phyloP scores from a whole-genome alignment of 306 rosid genomes.

The Vigna mungo region DNA sequence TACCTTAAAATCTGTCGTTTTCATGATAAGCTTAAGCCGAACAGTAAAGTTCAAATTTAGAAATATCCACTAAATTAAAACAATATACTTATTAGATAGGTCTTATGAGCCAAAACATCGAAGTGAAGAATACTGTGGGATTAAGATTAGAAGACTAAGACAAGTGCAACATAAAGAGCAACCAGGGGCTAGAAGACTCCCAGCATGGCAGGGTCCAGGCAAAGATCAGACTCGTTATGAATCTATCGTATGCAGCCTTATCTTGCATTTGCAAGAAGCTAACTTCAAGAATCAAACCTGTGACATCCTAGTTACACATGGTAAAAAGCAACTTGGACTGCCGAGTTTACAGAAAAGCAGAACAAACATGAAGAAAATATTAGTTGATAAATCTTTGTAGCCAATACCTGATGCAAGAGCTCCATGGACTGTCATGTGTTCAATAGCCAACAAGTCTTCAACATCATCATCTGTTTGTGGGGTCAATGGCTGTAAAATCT shows the following conservation, averaged over 20 bases:
- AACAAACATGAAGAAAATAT: conserved; percentile 8
- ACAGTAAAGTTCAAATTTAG: too few species aligned
- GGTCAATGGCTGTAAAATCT: conserved; percentile 70
- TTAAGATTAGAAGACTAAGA: conserved; percentile 20
- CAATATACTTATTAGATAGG: too few species aligned
- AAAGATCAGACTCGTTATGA: not conserved
- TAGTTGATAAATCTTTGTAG: conserved; percentile 9
- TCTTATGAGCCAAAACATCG: too few species aligned
- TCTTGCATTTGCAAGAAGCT: conserved; percentile 31
- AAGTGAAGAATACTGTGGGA: not conserved
- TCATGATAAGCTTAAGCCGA: too few species aligned
- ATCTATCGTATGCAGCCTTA: not conserved
- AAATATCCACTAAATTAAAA: too few species aligned
- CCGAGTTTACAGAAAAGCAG: not conserved
- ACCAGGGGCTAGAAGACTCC: conserved; percentile 4
- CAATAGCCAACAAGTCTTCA: conserved; percentile 69
- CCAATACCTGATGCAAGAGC: conserved; percentile 72
- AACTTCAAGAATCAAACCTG: not conserved
- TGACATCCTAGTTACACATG: not conserved
- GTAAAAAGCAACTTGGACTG: not conserved
- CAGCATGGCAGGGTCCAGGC: not conserved
- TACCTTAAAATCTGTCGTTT: not conserved
- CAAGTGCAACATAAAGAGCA: not conserved
- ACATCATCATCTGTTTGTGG: conserved; percentile 67
- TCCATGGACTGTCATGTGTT: conserved; percentile 75